Evolutionary conservation across 768 basidiomycete genomes (phyloP), one percentile per base, ranked within the genome.

Genomic region (Suillus subalutaceus): DNA sequence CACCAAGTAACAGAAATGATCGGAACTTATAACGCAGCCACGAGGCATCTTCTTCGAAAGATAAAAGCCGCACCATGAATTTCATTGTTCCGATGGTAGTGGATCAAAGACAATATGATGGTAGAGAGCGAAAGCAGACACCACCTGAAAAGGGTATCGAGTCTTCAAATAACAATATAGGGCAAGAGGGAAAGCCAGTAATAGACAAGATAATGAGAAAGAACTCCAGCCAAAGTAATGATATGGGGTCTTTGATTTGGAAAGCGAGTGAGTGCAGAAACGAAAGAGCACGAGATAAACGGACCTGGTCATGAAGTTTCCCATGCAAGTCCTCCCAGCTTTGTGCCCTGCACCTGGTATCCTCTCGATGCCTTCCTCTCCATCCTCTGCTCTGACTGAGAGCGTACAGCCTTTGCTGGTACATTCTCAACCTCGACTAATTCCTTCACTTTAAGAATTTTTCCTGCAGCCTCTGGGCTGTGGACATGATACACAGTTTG

Each of bases 401-500:
- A 90, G 79, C 84, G 83, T 32, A 94, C 92, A 64, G 84, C 80
- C 41, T 83, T 81, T 32, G 81, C 80, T 0, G 90, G 86, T 18
- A 97, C 94, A 73, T 96, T 97, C 76, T 89, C 84, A 52, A 98
- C 95, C 73, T 91, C 85, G 12, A 97, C 86, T 53, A 98, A 81
- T 79, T 98, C 96, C 83, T 97, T 98, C 65, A 97, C 88, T 30
- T 79, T 79, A 58, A 98, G 81, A 60, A 97, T 95, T 77, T 93
- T 92, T 16, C 96, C 96, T 0, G 94, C 95, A 4, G 86, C 83
- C 65, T 90, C 89, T 0, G 89, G 88, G 0, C 84, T 83, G 72
- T 92, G 90, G 4, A 84, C 82, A 71, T 92, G 90, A 73, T 92
- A 94, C 40, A 96, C 94, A 0, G 90, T 94, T 75, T 94, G 91